A percentile compares a stretch with the other conserved stretches of the same genome.
phyloP scores from a whole-genome alignment of 2,329 filamentous ascomycete genomes.

The Microsporum audouinii region DNA sequence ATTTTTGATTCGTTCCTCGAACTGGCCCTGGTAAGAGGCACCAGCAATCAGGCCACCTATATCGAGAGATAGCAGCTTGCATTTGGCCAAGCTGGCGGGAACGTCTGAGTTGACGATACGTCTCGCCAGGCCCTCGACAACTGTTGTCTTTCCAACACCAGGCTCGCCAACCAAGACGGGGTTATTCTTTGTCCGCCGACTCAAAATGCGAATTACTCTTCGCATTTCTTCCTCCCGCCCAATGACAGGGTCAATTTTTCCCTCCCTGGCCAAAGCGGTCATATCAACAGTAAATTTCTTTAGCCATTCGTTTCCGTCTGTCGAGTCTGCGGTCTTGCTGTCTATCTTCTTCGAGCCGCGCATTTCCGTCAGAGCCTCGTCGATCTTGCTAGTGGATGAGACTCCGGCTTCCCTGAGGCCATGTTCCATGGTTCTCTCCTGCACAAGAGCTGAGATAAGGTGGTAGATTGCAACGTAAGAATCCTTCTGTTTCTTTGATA shows the following conservation, averaged over 20 bases:
- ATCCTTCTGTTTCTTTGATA: constrained; percentile 97
- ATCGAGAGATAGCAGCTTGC: constrained; percentile 87
- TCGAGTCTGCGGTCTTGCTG: constrained; percentile 85
- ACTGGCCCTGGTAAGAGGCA: constrained; percentile 97
- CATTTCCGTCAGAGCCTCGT: constrained; percentile 82
- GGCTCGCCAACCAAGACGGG: constrained; percentile 95
- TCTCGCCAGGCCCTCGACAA: constrained; percentile 89
- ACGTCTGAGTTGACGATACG: constrained; percentile 96
- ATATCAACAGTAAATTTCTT: constrained; percentile 99
- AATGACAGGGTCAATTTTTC: constrained; percentile 96
- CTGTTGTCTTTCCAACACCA: constrained; percentile 96
- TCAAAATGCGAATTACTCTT: constrained; percentile 81
- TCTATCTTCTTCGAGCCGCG: constrained; percentile 88
- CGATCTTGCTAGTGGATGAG: constrained; percentile 79
- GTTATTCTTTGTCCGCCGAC: constrained; percentile 94
- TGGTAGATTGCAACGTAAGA: constrained; percentile 91
- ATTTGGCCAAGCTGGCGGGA: constrained; percentile 85
- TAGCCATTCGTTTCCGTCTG: constrained; percentile 81
- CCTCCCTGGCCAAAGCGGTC: constrained; percentile 90
- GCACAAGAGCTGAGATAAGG: constrained; percentile 71
- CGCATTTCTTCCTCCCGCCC: constrained; percentile 92
- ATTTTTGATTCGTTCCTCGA: constrained; percentile 98
- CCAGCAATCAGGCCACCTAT: constrained; percentile 91
- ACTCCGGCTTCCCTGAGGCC: constrained; percentile 78
- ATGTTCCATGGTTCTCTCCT: constrained; percentile 63